A percentile compares a stretch with the other conserved stretches of the same genome.
phyloP scores from a whole-genome alignment of 2,329 filamentous ascomycete genomes.

The Ploettnerulaceae sp. region DNA sequence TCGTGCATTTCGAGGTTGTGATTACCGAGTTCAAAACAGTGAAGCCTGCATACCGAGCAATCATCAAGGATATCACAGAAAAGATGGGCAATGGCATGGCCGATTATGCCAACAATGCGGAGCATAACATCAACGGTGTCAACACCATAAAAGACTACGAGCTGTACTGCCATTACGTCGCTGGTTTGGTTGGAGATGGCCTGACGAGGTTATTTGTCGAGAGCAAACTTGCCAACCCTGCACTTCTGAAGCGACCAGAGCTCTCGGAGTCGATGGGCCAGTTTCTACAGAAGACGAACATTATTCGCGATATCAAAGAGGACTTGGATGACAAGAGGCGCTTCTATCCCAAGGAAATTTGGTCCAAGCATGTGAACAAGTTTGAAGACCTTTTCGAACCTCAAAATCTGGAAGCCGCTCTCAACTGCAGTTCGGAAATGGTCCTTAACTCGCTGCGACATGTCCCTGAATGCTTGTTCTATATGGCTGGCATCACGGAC shows the following conservation, averaged over 20 bases:
- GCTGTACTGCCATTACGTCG: constrained; percentile 96
- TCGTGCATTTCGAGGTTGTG: constrained; percentile 88
- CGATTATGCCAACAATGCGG: constrained; percentile 82
- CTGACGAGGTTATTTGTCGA: constrained; percentile 86
- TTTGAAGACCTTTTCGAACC: constrained; percentile 89
- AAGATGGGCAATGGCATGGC: constrained; percentile 99
- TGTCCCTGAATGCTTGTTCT: constrained; percentile 92
- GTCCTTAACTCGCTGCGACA: constrained; percentile 83
- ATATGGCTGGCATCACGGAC: constrained; percentile 89
- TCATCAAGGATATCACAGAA: constrained; percentile 87
- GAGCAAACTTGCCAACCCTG: constrained; percentile 79
- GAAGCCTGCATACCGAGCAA: constrained; percentile 75
- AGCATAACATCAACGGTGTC: constrained; percentile 74
- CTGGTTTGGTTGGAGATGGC: constrained; percentile 95
- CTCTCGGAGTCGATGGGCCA: constrained; percentile 95
- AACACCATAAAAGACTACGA: constrained; percentile 86
- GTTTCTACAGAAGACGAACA: constrained; percentile 97
- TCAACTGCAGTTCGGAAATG: constrained; percentile 91
- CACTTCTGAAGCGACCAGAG: constrained; percentile 69
- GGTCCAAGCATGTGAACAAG: constrained; percentile 87
- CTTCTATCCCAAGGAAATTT: constrained; percentile 95
- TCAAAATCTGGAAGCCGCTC: constrained; percentile 68
- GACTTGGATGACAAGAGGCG: constrained; percentile 81
- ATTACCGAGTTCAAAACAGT: constrained; percentile 82
- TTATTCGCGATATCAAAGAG: constrained; percentile 91